A percentile compares a stretch with the other conserved stretches of the same genome.
Conservation (phyloP, 805 yeast genomes). For the Candida pseudofarinosa region DNA sequence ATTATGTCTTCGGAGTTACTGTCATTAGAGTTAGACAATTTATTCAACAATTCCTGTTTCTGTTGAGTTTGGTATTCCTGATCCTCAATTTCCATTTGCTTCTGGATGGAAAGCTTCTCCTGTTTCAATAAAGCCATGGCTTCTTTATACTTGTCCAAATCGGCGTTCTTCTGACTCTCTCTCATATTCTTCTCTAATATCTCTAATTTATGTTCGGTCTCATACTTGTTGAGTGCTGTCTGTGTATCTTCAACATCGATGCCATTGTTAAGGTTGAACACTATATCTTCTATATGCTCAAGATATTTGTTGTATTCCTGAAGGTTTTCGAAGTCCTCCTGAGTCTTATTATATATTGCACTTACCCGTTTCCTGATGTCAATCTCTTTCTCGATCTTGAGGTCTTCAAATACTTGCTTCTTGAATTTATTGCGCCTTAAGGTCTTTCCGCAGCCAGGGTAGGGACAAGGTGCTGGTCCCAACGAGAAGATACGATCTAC, state of each 20-base stretch:
- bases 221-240: conserved; percentile 61
- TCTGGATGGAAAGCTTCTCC: conserved; percentile 63
- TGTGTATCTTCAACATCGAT: conserved; percentile 69
- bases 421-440: conserved; percentile 87
- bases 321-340: conserved; percentile 61
- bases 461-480: conserved; percentile 98
- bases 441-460: conserved; percentile 82
- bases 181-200: conserved; percentile 74
- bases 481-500: conserved; percentile 90
- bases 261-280: conserved; percentile 70
- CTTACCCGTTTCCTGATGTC: conserved; percentile 80
- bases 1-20: conserved; percentile 38
- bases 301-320: conserved; percentile 70
- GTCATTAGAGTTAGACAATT: conserved; percentile 24
- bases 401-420: conserved; percentile 88
- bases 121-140: conserved; percentile 50
- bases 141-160: conserved; percentile 64
- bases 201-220: conserved; percentile 65
- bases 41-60: conserved; percentile 39
- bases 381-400: conserved; percentile 84
- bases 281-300: conserved; percentile 77
- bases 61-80: conserved; percentile 37
- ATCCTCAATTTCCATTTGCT: conserved; percentile 49
- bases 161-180: conserved; percentile 57
- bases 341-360: conserved; percentile 74